Percentiles rank a stretch among this genome's conserved stretches.
phyloP scores from a whole-genome alignment of 164 flowering plant genomes.

The Houttuynia cordata region DNA sequence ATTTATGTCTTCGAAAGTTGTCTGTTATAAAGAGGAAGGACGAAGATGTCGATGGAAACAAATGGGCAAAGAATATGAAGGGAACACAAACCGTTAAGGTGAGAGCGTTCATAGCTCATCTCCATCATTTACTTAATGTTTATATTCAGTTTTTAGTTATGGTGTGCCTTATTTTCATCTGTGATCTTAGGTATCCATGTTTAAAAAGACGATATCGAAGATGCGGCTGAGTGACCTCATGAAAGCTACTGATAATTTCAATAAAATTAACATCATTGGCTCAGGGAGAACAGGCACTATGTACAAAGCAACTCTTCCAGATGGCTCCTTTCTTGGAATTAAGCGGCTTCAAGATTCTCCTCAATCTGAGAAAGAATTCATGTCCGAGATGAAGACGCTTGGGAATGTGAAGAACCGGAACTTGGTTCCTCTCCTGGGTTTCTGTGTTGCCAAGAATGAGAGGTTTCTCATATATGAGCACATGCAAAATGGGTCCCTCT shows the following conservation, averaged over 20 bases:
- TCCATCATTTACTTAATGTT: not conserved
- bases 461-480: conserved; percentile 25
- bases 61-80: conserved; percentile 68
- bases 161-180: not conserved
- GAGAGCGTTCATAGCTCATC: not conserved
- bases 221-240: conserved; percentile 15
- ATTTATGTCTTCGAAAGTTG: conserved; percentile 22
- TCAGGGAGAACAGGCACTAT: conserved; percentile 17
- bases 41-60: conserved; percentile 72
- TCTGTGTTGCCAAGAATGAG: conserved; percentile 23
- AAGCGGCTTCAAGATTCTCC: conserved; percentile 16
- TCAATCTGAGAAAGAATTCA: conserved; percentile 13
- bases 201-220: conserved; percentile 8
- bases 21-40: conserved; percentile 31
- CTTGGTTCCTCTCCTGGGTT: conserved; percentile 22
- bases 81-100: conserved; percentile 63
- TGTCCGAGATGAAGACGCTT: conserved; percentile 15
- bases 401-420: conserved; percentile 12
- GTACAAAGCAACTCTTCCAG: conserved; percentile 15
- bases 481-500: conserved; percentile 24
- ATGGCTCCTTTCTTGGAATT: conserved; percentile 13
- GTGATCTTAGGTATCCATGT: conserved; percentile 36
- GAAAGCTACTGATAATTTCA: conserved; percentile 17
- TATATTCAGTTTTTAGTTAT: not conserved
- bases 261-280: conserved; percentile 12